Percentiles rank a stretch among this genome's conserved stretches.
Conservation (phyloP, 495 filamentous ascomycete genomes). For the Massariosphaeria phaeospora region DNA sequence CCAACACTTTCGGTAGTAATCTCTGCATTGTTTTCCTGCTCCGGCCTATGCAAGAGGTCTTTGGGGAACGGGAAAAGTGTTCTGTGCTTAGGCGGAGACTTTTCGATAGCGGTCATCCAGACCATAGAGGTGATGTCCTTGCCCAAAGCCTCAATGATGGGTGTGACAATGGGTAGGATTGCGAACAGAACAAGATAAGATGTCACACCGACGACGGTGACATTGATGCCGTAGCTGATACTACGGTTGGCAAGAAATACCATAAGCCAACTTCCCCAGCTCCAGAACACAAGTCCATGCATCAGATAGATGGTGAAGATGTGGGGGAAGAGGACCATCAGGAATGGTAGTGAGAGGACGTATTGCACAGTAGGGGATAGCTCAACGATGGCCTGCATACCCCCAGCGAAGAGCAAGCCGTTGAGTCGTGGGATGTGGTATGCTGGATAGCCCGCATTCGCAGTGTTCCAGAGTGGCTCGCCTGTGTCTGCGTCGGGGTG, state of each 20-base stretch:
- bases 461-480: slow-evolving; percentile 32
- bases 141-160: slow-evolving; percentile 27
- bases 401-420: slow-evolving; percentile 39
- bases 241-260: slow-evolving; percentile 20
- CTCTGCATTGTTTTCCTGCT: slow-evolving; percentile 2
- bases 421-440: slow-evolving; percentile 44
- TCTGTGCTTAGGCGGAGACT: slow-evolving; percentile 16
- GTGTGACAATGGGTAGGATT: slow-evolving; percentile 23
- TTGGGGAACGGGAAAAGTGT: slow-evolving; percentile 31
- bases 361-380: slow-evolving; percentile 37
- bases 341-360: slow-evolving; percentile 34
- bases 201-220: slow-evolving; percentile 23
- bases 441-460: slow-evolving; percentile 34
- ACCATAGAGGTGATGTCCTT: slow-evolving; percentile 28
- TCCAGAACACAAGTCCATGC: slow-evolving; percentile 45
- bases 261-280: slow-evolving; percentile 35
- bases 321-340: slow-evolving; percentile 44
- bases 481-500: slow-evolving; percentile 41
- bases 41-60: slow-evolving; percentile 12
- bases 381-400: slow-evolving; percentile 41
- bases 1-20: not conserved
- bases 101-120: slow-evolving; percentile 23
- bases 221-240: slow-evolving; percentile 19
- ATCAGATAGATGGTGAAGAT: slow-evolving; percentile 47
- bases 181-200: slow-evolving; percentile 18